Conservation (phyloP, 2,329 filamentous ascomycete species). For the Sporothrix mexicana region DNA sequence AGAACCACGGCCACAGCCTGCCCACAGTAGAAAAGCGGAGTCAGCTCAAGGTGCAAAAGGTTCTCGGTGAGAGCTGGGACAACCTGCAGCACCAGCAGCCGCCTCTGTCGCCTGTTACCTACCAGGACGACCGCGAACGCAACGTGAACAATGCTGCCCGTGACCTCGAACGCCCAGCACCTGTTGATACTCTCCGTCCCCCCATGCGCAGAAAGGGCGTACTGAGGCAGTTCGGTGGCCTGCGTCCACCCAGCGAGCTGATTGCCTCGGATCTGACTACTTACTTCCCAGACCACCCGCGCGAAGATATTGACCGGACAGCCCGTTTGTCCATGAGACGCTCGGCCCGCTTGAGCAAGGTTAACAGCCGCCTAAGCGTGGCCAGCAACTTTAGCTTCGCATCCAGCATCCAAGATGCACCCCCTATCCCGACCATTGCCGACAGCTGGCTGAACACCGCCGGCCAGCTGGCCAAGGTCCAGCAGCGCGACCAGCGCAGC, state of each 20-base stretch:
- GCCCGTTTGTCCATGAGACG: constrained; percentile 90
- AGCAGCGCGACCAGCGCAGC: constrained; percentile 50
- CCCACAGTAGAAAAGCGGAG: constrained; percentile 74
- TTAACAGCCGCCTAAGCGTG: constrained; percentile 90
- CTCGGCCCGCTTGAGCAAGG: constrained; percentile 87
- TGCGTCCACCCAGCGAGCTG: constrained; percentile 92
- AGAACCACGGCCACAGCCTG: constrained; percentile 69
- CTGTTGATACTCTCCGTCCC: constrained; percentile 53
- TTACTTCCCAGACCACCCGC: constrained; percentile 94
- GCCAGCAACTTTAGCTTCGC: constrained; percentile 93
- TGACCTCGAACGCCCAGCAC: constrained; percentile 63
- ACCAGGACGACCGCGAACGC: constrained; percentile 72
- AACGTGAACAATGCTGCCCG: constrained; percentile 66
- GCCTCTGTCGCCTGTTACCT: constrained; percentile 81
- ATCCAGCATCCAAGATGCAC: constrained; percentile 89
- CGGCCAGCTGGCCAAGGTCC: constrained; percentile 58
- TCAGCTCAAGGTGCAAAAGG: constrained; percentile 84
- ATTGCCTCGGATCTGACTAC: constrained; percentile 96
- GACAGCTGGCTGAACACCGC: constrained; percentile 83
- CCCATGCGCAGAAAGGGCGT: constrained; percentile 57
- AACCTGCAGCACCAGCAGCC: constrained; percentile 70
- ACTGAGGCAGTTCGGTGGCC: constrained; percentile 84
- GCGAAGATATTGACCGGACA: constrained; percentile 93
- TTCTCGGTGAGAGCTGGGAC: constrained; percentile 86
- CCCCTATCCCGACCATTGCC: constrained; percentile 92